Base-by-base conservation (phyloP, 352 stramenopile species). In the Plasmopara viticola region DNA sequence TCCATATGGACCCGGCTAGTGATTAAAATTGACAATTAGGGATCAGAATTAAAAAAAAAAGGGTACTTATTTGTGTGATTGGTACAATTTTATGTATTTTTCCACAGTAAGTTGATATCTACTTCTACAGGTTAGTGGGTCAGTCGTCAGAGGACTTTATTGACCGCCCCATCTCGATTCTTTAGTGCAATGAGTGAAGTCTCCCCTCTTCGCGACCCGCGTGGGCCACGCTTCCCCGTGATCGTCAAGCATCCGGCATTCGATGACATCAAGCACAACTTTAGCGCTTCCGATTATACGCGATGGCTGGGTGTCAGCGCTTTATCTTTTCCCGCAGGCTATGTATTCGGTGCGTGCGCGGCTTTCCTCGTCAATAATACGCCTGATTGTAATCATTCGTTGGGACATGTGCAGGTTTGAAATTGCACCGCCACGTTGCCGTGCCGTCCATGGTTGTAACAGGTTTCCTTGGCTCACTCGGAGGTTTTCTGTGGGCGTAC, bases 381-480 rank as follows among this genome's bases (percentile, higher is more conserved):
- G 7, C 15, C 41, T 55, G 28, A 64, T 46, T 58, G 6, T 35
- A 9, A 5, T 51, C 4, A n/a, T 54, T 42, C 45, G 17, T 33
- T 33, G 17, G 37, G 8, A 4, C 5, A 8, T 44, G 54, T n/a
- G 20, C 44, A 88, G 79, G 78, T 25, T 41, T 64, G 33, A 81
- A 86, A 63, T 57, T 88, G 50, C 66, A 87, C 71, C 72, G 73
- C 51, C 65, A 65, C 34, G 68, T 90, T 35, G 76, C 65, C 6
- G 62, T 74, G 30, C 82, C 82, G 18, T 86, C 82, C 38, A 89
- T 87, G 75, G 74, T 76, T 48, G 78, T 87, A 20, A 93, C 78
- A 20, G 82, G 82, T 25, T 10, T 90, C 13, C 58, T 93, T 15
- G 82, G 82, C 63, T 87, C 75, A 30, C 56, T 90, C 38, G 82